Percentiles rank a stretch among this genome's conserved stretches.
Conservation (phyloP, 116 monocot species). For the Trichopus zeylanicus region DNA sequence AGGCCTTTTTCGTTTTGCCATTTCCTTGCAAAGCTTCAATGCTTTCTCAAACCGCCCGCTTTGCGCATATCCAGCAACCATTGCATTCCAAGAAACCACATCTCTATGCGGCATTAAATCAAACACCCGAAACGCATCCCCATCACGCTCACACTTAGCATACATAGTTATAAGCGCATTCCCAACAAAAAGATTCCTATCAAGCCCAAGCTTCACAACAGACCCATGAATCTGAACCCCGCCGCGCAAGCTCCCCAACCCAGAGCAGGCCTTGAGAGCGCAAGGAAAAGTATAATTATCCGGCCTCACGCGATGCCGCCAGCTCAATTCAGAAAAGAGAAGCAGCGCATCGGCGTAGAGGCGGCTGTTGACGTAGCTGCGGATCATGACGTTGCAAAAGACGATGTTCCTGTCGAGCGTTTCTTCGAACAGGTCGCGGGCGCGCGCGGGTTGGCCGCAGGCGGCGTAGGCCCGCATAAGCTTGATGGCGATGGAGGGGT, state of each 20-base stretch:
- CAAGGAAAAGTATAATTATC: conserved; percentile 85
- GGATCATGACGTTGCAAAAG: conserved; percentile 85
- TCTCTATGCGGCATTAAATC: conserved; percentile 44
- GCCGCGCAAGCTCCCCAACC: conserved; percentile 16
- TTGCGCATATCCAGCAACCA: conserved; percentile 58
- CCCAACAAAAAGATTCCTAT: conserved; percentile 58
- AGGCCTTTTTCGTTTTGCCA: conserved; percentile 17
- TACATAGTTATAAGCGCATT: conserved; percentile 71
- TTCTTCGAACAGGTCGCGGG: conserved; percentile 54
- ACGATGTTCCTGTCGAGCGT: conserved; percentile 26
- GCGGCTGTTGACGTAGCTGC: conserved; percentile 48
- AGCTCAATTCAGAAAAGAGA: conserved; percentile 33
- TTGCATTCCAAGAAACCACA: conserved; percentile 75
- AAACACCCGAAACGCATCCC: conserved; percentile 38
- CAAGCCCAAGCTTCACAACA: conserved; percentile 41
- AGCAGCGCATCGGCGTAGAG: conserved; percentile 37
- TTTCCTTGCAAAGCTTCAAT: conserved; percentile 33
- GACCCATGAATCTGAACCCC: conserved; percentile 58
- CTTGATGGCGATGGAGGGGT: conserved; percentile 43
- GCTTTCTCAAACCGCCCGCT: conserved; percentile 26
- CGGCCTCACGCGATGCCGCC: conserved; percentile 15
- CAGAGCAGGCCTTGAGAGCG: conserved; percentile 76
- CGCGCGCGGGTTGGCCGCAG: conserved; percentile 20
- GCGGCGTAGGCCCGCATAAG: conserved; percentile 51
- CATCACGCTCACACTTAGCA: conserved; percentile 12